These are phyloP conservation scores for Ceratobasidium papillatum DNA, from an alignment of 1,284 basidiomycete species.

Conservation along the genomic window DNA sequence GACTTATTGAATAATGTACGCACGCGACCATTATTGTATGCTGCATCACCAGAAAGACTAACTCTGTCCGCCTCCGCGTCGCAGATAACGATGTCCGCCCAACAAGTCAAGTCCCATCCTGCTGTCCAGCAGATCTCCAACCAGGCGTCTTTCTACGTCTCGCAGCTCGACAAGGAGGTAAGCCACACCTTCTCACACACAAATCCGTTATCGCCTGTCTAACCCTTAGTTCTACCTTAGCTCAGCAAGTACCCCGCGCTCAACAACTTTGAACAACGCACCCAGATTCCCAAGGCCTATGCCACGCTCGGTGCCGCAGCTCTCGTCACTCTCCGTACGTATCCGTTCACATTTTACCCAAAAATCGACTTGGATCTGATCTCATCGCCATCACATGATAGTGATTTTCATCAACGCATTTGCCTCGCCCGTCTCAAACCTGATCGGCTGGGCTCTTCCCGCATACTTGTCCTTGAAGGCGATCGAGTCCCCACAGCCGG, in stretches of 20 bases:
- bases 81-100: conserved; percentile 35
- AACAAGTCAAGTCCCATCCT: conserved; percentile 78
- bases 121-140: conserved; percentile 80
- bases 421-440: conserved; percentile 82
- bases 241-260: conserved; percentile 92
- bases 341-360: not conserved
- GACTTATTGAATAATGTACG: not conserved
- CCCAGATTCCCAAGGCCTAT: conserved; percentile 93
- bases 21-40: not conserved
- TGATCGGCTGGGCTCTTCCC: conserved; percentile 84
- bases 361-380: conserved; percentile 11
- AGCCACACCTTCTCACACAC: conserved; percentile 47
- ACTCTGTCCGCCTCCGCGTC: conserved; percentile 5
- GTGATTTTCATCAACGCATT: conserved; percentile 84
- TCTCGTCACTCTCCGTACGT: conserved; percentile 62
- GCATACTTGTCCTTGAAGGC: conserved; percentile 88
- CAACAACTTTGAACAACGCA: conserved; percentile 85
- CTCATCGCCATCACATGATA: conserved; percentile 33
- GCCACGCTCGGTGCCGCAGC: conserved; percentile 78
- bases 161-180: conserved; percentile 94
- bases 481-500: conserved; percentile 73
- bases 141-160: conserved; percentile 77
- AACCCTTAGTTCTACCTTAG: conserved; percentile 55
- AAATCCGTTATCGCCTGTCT: not conserved
- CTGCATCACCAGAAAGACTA: conserved; percentile 6